Evolutionary conservation across 371 early-diverging fungal genomes (phyloP).

Genomic region (Batkoa obscura): DNA sequence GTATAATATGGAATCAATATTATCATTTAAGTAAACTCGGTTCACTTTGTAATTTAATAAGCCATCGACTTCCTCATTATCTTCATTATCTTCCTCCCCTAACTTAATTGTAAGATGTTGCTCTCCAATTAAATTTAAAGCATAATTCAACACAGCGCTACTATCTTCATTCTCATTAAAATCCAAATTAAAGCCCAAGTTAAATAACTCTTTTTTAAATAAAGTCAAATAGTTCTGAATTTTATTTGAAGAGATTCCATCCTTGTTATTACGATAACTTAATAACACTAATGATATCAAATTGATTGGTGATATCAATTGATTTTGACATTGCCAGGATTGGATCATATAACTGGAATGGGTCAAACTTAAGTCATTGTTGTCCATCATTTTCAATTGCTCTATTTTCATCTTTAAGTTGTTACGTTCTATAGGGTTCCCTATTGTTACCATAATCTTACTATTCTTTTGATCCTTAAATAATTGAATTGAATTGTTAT

Average conservation of each 20-base stretch:
- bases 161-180: slow-evolving; percentile 1
- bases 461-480: too few relatives aligned
- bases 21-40: background rate
- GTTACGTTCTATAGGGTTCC: background rate
- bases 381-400: background rate
- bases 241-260: background rate
- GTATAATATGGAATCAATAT: too few relatives aligned
- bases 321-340: background rate
- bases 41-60: background rate
- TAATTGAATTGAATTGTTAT: too few relatives aligned
- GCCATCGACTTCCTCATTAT: background rate
- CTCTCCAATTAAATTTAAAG: background rate
- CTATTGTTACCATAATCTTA: background rate
- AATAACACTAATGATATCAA: background rate
- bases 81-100: background rate
- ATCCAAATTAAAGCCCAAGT: slow-evolving; percentile 1
- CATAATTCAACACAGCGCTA: background rate
- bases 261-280: background rate
- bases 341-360: slow-evolving; percentile 1
- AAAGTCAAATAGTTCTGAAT: too few relatives aligned
- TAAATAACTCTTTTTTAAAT: too few relatives aligned
- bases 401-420: background rate
- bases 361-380: background rate
- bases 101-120: background rate
- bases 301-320: background rate